Percentiles rank a stretch among this genome's conserved stretches.
Conservation (phyloP, 78 protist species). For the Cavenderia fasciculata region DNA sequence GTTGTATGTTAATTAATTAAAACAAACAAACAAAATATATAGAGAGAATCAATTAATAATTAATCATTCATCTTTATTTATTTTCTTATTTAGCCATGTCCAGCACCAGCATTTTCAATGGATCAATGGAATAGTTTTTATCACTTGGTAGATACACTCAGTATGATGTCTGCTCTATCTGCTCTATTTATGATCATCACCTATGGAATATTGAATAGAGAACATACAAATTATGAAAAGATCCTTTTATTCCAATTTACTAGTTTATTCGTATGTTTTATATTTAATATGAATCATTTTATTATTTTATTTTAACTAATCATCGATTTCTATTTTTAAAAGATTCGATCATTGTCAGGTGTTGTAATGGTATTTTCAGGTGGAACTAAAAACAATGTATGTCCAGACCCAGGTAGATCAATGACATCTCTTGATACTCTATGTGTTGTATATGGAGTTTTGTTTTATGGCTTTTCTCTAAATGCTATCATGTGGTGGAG, state of each 20-base stretch:
- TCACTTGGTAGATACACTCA: background rate
- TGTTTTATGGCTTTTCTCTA: slow-evolving; percentile 9
- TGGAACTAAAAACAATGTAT: background rate
- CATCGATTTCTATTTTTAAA: too few relatives aligned
- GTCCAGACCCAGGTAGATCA: slow-evolving; percentile 29
- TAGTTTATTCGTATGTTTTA: background rate
- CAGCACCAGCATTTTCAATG: background rate
- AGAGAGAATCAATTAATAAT: too few relatives aligned
- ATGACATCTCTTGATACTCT: background rate
- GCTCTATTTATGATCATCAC: slow-evolving; percentile 28
- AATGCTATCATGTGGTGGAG: slow-evolving; percentile 39
- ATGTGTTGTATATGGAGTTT: slow-evolving; percentile 18
- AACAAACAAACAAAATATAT: too few relatives aligned
- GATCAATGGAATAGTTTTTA: slow-evolving; percentile 18
- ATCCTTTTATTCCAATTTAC: background rate
- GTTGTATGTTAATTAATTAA: too few relatives aligned
- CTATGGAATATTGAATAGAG: slow-evolving; percentile 5
- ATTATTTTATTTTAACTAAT: too few relatives aligned
- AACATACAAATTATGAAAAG: slow-evolving; percentile 11
- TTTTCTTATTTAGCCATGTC: too few relatives aligned
- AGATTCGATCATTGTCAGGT: slow-evolving; percentile 36
- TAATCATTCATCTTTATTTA: too few relatives aligned
- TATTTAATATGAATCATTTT: too few relatives aligned
- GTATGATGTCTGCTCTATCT: background rate
- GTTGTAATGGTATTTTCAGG: slow-evolving; percentile 26